Conservation (phyloP, 2,329 filamentous ascomycete genomes). For the Epichloe typhina region DNA sequence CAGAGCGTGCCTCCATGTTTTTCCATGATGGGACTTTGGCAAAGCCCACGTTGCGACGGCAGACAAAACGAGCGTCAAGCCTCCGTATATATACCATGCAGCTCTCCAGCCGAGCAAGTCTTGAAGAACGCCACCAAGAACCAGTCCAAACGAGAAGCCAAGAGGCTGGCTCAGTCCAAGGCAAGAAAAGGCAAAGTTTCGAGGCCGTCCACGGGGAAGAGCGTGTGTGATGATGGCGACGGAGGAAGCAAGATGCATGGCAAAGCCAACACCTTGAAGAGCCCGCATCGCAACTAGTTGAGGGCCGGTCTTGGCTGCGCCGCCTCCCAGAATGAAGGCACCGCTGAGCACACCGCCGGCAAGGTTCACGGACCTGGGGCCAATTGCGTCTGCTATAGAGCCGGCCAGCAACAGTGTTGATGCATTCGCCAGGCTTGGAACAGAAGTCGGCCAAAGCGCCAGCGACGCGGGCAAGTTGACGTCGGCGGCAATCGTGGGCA, state of each 20-base stretch:
- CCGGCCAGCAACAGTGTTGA: constrained; percentile 25
- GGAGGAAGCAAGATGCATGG: constrained; percentile 22
- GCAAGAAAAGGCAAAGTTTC: constrained; percentile 30
- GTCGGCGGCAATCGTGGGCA: constrained; percentile 27
- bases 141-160: constrained; percentile 36
- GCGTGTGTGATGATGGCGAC: constrained; percentile 21
- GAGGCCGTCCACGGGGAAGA: constrained; percentile 17
- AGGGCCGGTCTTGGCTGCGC: constrained; percentile 14
- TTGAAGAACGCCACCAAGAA: constrained; percentile 34
- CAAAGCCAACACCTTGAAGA: constrained; percentile 24
- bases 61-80: constrained; percentile 22
- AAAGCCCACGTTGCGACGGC: constrained; percentile 22
- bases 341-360: constrained; percentile 19
- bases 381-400: constrained; percentile 24
- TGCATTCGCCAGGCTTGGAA: constrained; percentile 21
- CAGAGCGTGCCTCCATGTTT: constrained; percentile 12
- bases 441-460: constrained; percentile 27
- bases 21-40: constrained; percentile 15
- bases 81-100: constrained; percentile 29
- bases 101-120: constrained; percentile 34
- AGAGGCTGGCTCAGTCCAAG: constrained; percentile 32
- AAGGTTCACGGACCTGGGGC: constrained; percentile 19
- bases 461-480: constrained; percentile 20
- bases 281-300: constrained; percentile 26
- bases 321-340: constrained; percentile 18